Evolutionary conservation across 2,329 filamentous ascomycete species (phyloP).

Genomic region (Phialemonium atrogriseum): DNA sequence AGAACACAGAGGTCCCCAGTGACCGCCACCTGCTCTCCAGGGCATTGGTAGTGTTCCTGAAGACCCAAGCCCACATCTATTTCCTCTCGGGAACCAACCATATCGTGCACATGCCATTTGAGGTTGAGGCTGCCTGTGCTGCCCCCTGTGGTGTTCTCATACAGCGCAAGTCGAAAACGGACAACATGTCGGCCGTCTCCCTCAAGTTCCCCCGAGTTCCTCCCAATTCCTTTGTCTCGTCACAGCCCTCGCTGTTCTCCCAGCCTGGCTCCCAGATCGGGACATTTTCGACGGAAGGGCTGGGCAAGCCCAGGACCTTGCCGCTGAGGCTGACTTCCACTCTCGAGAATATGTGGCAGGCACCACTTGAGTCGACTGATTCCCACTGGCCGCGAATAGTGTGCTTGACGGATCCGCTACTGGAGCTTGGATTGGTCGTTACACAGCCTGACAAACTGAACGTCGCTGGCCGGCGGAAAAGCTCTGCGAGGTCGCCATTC

Average conservation of each 20-base stretch:
- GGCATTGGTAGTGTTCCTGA: conserved; percentile 84
- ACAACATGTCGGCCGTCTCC: conserved; percentile 40
- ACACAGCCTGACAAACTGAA: conserved; percentile 38
- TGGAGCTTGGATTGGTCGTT: conserved; percentile 78
- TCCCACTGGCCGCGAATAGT: conserved; percentile 68
- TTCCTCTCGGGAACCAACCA: conserved; percentile 83
- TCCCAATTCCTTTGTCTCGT: conserved; percentile 75
- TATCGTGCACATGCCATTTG: conserved; percentile 88
- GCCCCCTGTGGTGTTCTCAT: conserved; percentile 77
- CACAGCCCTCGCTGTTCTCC: conserved; percentile 50
- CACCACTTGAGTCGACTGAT: conserved; percentile 41
- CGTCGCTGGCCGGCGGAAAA: conserved; percentile 28
- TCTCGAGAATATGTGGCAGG: conserved; percentile 50
- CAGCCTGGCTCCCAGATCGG: conserved; percentile 27
- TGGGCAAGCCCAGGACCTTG: conserved; percentile 46
- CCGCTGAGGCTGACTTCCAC: conserved; percentile 44
- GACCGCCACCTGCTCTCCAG: conserved; percentile 35
- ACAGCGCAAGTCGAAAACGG: conserved; percentile 62
- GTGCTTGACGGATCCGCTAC: conserved; percentile 75
- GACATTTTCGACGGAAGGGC: conserved; percentile 49
- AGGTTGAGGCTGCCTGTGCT: conserved; percentile 79
- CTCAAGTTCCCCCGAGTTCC: conserved; percentile 56
- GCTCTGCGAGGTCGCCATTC: conserved; percentile 38
- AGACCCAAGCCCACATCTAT: conserved; percentile 87
- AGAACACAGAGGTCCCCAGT: conserved; percentile 5